These are phyloP conservation scores for Cavenderia fasciculata DNA, from an alignment of 78 protist species.

Conservation along the genomic window DNA sequence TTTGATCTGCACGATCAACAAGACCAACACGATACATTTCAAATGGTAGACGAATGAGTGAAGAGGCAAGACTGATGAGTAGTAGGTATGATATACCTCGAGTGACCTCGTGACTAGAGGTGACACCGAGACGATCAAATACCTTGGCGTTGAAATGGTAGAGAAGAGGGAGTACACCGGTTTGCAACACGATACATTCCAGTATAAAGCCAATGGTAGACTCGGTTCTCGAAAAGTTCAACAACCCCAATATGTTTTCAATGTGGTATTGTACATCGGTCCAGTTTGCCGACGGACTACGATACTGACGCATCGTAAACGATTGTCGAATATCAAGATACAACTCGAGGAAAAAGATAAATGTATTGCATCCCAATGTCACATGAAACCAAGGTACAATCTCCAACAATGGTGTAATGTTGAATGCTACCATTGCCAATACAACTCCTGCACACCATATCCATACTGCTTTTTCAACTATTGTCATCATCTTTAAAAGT, in stretches of 20 bases:
- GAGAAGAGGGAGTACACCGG: conserved; percentile 11
- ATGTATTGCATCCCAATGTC: conserved; percentile 49
- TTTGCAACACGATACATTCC: conserved; percentile 45
- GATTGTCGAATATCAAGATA: conserved; percentile 67
- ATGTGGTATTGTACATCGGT: conserved; percentile 52
- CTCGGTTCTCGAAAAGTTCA: conserved; percentile 67
- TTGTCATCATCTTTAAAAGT: too few relatives aligned
- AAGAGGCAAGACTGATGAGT: conserved; percentile 43
- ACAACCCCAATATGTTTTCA: conserved; percentile 62
- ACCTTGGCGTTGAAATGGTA: conserved; percentile 13
- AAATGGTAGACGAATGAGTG: conserved; percentile 63
- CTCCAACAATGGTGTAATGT: conserved; percentile 51
- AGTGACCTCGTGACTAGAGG: conserved; percentile 5
- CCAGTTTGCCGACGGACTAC: conserved; percentile 19
- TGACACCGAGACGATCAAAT: conserved; percentile 16
- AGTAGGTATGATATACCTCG: conserved; percentile 57
- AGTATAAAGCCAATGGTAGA: conserved; percentile 71
- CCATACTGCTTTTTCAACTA: conserved; percentile 29
- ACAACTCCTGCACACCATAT: conserved; percentile 22
- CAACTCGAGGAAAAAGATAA: conserved; percentile 59
- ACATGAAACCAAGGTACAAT: conserved; percentile 51
- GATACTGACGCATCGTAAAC: conserved; percentile 37
- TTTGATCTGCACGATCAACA: neutral
- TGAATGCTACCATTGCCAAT: conserved; percentile 48
- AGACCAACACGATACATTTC: conserved; percentile 55